Base-by-base conservation (phyloP, 2,329 filamentous ascomycete species). In the Fusarium decemcellulare region DNA sequence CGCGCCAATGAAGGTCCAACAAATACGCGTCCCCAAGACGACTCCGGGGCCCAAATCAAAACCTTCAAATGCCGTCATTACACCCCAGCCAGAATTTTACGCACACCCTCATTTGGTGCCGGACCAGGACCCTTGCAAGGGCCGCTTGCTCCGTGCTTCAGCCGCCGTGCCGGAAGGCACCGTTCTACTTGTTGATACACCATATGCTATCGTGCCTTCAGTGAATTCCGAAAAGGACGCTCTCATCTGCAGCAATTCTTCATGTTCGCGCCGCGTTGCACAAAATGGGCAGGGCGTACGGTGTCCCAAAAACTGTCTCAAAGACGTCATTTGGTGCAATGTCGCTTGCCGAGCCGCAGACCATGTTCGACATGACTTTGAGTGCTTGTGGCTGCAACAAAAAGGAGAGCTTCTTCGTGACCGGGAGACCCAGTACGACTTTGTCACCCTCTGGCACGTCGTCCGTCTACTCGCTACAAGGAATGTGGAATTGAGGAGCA, bases 401-500 rank as follows among this genome's bases (percentile, higher is more conserved):
- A 50, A 70, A 11, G 72, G 58, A 23, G 58, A 64, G 4, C 29
- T 6, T 3, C 63, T 74, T 15, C 73, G 70, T 1, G 51, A 42
- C 1, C 30, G 66, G 18, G 75, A 77, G 18, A 51, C 58, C 9
- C 59, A 75, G 30, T 77, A 77, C 54, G 65, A 77, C 47, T 76
- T 77, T 32, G 61, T 70, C 12, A 77, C 75, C 0, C 53, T 77
- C 1, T 77, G 75, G 74, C 75, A 76, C 40, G 67, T 77, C 40
- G 63, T 77, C 36, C 74, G 75, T 18, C 57, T 77, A 5, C 66
- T 77, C 12, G 75, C 75, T 11, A 73, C 65, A 12, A 67, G 73
- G 52, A 47, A 72, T 40, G 37, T 70, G 9, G 75, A 76, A 46
- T 42, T 62, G 27, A 55, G 60, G 23, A 56, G 46, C 14, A 47